Conservation (phyloP, 805 yeast species). For the Candida morakotiae region DNA sequence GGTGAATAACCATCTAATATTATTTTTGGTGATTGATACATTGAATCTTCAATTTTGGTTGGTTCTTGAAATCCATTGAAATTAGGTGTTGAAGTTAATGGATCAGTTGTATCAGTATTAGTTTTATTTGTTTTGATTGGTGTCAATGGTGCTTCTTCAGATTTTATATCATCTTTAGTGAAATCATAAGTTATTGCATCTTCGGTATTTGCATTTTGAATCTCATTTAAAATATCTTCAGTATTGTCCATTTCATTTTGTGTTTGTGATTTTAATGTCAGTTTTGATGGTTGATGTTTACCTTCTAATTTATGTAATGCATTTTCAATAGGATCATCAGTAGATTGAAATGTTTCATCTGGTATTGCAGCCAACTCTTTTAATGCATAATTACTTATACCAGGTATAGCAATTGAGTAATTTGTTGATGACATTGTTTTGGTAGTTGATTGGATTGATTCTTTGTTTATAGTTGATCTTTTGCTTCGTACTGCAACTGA, state of each 20-base stretch:
- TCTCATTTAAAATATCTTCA: conserved; percentile 34
- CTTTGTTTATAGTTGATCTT: conserved; percentile 12
- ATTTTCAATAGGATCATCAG: conserved; percentile 66
- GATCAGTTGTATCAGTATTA: neutral
- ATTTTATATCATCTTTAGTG: conserved; percentile 17
- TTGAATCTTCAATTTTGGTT: conserved; percentile 1
- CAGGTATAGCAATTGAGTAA: conserved; percentile 52
- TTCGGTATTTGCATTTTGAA: conserved; percentile 36
- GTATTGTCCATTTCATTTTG: conserved; percentile 17
- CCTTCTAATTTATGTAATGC: conserved; percentile 84
- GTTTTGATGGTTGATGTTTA: conserved; percentile 19
- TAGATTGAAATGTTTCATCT: conserved; percentile 60
- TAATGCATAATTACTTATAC: conserved; percentile 37
- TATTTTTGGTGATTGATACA: conserved; percentile 22
- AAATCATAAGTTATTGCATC: conserved; percentile 22
- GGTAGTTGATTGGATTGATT: conserved; percentile 4
- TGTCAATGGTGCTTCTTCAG: conserved; percentile 26
- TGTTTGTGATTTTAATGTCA: conserved; percentile 4
- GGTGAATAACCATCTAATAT: conserved; percentile 33
- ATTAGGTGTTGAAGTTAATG: conserved; percentile 12
- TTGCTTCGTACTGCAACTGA: conserved; percentile 21
- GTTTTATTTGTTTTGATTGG: conserved; percentile 4
- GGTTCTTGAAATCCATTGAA: conserved; percentile 6
- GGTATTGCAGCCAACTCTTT: conserved; percentile 77
- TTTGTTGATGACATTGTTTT: conserved; percentile 10